phyloP scores from a whole-genome alignment of 2,329 filamentous ascomycete species.

The Xylaria sp. region DNA sequence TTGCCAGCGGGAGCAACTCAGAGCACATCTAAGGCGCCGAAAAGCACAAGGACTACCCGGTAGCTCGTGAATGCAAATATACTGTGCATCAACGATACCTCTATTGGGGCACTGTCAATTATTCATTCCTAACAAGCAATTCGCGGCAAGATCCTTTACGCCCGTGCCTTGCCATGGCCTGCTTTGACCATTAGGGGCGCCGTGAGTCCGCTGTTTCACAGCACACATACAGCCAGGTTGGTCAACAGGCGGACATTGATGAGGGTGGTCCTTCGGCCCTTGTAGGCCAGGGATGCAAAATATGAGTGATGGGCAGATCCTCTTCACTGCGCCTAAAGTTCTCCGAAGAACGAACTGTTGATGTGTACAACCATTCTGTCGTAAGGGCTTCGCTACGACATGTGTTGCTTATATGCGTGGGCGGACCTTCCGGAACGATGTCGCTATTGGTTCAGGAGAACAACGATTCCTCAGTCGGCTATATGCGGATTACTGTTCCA shows the following conservation, averaged over 20 bases:
- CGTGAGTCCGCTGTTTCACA: constrained; percentile 11
- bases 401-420: no score
- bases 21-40: no score
- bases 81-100: no score
- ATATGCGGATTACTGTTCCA: neutral
- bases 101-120: no score
- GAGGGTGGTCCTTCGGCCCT: constrained; percentile 9
- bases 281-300: constrained; percentile 32
- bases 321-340: constrained; percentile 35
- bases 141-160: no score
- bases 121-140: no score
- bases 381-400: neutral
- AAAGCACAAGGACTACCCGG: no score
- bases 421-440: neutral
- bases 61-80: no score
- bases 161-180: no score
- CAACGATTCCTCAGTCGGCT: neutral
- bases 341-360: neutral
- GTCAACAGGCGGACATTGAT: neutral
- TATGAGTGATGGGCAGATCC: constrained; percentile 29
- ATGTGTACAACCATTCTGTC: neutral
- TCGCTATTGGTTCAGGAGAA: constrained; percentile 7
- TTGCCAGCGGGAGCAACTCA: no score
- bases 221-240: constrained; percentile 39
- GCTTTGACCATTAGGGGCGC: constrained; percentile 29